Conservation (phyloP, 1,284 basidiomycete genomes). For the Heterobasidion irregulare region DNA sequence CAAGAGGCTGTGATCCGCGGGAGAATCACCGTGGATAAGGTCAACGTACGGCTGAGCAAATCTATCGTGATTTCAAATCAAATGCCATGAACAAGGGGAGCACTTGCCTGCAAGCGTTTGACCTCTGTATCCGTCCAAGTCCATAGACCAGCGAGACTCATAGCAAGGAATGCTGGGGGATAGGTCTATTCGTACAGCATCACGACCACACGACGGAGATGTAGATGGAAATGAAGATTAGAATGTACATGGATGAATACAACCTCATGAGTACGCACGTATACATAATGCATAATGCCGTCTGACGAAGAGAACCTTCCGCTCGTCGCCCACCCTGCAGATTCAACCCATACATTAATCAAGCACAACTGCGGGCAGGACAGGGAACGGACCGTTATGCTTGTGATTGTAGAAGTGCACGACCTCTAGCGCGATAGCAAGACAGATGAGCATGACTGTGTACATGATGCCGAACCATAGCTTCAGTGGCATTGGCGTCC, state of each 20-base stretch:
- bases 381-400: no score
- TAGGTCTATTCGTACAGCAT: conserved; percentile 27
- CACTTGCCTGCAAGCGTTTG: conserved; percentile 48
- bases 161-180: conserved; percentile 37
- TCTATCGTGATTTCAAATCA: no score
- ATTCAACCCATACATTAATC: no score
- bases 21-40: conserved; percentile 42
- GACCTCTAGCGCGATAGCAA: no score
- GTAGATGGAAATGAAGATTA: no score
- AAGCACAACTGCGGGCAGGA: no score
- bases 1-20: conserved; percentile 37
- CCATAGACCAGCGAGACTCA: conserved; percentile 35
- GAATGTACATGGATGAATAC: no score
- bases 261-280: conserved; percentile 21
- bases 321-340: conserved; percentile 33
- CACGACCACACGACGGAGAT: not conserved
- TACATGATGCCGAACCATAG: no score
- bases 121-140: conserved; percentile 47
- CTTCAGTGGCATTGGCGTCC: no score
- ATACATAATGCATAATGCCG: conserved; percentile 38
- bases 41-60: conserved; percentile 56
- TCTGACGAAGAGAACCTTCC: conserved; percentile 16
- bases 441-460: no score
- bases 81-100: no score
- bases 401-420: no score